Percentiles rank a stretch among this genome's conserved stretches.
phyloP scores from a whole-genome alignment of 148 eudicot genomes.

The Rhododendron kiyosumense region DNA sequence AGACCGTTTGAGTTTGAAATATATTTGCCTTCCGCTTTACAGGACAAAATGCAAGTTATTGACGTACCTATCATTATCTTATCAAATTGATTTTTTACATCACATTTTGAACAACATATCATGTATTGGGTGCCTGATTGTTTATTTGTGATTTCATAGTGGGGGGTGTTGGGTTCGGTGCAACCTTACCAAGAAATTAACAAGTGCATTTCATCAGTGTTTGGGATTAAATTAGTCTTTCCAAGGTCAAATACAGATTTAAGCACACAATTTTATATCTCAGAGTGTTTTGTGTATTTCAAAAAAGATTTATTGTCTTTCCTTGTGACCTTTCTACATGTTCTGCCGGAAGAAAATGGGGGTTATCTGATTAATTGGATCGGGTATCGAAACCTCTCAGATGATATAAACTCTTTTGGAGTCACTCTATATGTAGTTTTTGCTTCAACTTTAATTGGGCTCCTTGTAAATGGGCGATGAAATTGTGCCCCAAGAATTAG shows the following conservation, averaged over 20 bases:
- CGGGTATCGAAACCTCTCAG: no score
- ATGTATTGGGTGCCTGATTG: not conserved
- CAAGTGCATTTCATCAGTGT: not conserved
- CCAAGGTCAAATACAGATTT: not conserved
- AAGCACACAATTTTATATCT: not conserved
- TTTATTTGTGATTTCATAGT: not conserved
- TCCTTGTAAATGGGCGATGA: not conserved
- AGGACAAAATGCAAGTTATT: not conserved
- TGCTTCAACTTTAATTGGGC: no score
- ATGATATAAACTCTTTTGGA: not conserved
- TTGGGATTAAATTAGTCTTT: not conserved
- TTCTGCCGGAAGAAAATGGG: not conserved
- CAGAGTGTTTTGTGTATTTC: not conserved
- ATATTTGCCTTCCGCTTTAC: not conserved
- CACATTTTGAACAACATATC: not conserved
- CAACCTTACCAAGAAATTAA: not conserved
- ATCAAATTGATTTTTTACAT: not conserved
- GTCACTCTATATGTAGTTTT: not conserved
- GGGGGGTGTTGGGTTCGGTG: not conserved
- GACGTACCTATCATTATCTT: not conserved
- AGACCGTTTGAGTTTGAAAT: not conserved
- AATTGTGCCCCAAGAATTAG: not conserved
- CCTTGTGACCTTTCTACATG: not conserved
- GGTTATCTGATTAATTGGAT: not conserved
- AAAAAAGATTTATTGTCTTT: not conserved